Base-by-base conservation (phyloP, 768 basidiomycete genomes). In the Russula abietina region DNA sequence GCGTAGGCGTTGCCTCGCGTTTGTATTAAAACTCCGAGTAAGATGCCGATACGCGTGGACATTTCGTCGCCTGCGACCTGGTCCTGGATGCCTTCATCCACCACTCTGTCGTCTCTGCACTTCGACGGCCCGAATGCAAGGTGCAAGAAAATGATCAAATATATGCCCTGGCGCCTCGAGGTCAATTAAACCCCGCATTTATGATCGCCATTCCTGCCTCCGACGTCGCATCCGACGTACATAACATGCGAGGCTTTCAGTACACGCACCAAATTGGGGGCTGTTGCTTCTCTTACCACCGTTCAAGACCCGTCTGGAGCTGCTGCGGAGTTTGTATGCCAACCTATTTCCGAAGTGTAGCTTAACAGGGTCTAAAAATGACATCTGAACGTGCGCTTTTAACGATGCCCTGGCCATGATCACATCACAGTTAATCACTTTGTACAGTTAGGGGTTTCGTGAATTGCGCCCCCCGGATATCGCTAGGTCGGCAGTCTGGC, bases 171-270 rank as follows among this genome's bases (percentile, higher is more conserved):
- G 28, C 41, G 63, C 63, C 63, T 64, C 63, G 63, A 64, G 63
- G 63, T 60, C 58, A 45, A 39, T 43, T 54, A 26, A 19, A 53
- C 54, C 54, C 58, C 28, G 59, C 63, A 60, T 64, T 60, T 64
- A 60, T n/a, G 63, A 64, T 64, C 63, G 63, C 32, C 51, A 60
- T 60, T 64, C 63, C 63, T 59, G 57, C 54, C 58, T 64, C 59
- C 63, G 63, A 56, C 63, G 48, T 51, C 39, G 30, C 58, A 60
- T 50, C 46, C 41, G 49, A 56, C 63, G 48, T 60, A 58, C 57
- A 51, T 55, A 60, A 59, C 54, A 59, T 59, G 63, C 59, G 58
- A 64, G 63, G 63, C 54, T 50, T 33, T 30, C 32, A 50, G 39
- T 51, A 56, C 53, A 64, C 54, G 63, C 63, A 45, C 39, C 53